These are phyloP conservation scores for Leucogyrophana mollusca DNA, from an alignment of 768 basidiomycete genomes.

Conservation along the genomic window DNA sequence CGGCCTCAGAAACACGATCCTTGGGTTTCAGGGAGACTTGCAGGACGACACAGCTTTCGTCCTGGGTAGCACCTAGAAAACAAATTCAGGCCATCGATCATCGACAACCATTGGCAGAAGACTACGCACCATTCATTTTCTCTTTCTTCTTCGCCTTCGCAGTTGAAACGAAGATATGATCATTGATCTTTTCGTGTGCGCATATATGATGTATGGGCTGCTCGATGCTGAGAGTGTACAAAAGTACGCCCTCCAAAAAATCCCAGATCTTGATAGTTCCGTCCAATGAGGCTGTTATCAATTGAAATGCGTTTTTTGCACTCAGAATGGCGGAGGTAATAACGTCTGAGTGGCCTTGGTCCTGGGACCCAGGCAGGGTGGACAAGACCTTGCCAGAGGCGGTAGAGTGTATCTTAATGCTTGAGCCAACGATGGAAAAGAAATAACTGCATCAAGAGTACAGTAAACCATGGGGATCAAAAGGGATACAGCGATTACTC, in stretches of 20 bases:
- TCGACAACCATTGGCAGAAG: too few relatives aligned
- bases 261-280: conserved; percentile 93
- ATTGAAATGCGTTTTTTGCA: conserved; percentile 85
- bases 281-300: conserved; percentile 82
- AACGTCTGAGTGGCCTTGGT: conserved; percentile 39
- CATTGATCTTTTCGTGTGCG: conserved; percentile 66
- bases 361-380: conserved; percentile 62
- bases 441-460: conserved; percentile 61
- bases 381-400: conserved; percentile 78
- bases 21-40: conserved; percentile 57
- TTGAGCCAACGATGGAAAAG: conserved; percentile 80
- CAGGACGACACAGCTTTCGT: conserved; percentile 49
- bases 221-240: conserved; percentile 70
- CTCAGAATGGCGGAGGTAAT: conserved; percentile 77
- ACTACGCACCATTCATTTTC: conserved; percentile 28
- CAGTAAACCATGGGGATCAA: conserved; percentile 11
- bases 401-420: conserved; percentile 84
- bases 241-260: conserved; percentile 77
- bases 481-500: conserved; percentile 16
- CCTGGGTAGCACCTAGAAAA: conserved; percentile 22
- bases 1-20: conserved; percentile 33
- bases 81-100: neutral
- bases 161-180: conserved; percentile 68
- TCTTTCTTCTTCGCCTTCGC: conserved; percentile 49
- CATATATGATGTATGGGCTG: conserved; percentile 73